Evolutionary conservation across 345 rosid genomes (phyloP).

Genomic region (Physaria fendleri): DNA sequence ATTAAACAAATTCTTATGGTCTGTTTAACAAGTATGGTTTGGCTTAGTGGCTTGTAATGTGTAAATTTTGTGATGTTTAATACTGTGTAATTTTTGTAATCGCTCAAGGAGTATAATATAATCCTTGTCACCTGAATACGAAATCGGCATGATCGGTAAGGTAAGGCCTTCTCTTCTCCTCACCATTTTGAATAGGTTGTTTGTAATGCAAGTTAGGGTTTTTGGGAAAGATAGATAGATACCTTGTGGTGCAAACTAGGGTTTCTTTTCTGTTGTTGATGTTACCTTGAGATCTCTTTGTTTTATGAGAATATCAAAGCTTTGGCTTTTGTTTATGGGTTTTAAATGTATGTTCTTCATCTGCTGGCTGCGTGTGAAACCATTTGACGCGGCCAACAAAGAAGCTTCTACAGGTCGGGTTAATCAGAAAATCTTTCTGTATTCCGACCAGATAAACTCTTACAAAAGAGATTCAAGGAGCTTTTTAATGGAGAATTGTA

Average conservation of each 20-base stretch:
- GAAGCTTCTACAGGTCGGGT: conserved; percentile 24
- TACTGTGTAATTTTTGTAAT: too few species aligned
- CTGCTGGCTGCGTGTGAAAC: conserved; percentile 34
- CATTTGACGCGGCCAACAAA: conserved; percentile 39
- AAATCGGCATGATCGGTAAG: conserved; percentile 29
- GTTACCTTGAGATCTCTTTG: background rate
- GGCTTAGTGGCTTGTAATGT: background rate
- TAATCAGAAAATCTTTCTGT: conserved; percentile 16
- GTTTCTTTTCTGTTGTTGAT: background rate
- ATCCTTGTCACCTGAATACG: conserved; percentile 18
- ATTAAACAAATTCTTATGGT: too few species aligned
- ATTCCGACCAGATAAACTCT: conserved; percentile 29
- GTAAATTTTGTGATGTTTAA: conserved; percentile 1
- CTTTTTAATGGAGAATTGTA: conserved; percentile 28
- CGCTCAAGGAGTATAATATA: too few species aligned
- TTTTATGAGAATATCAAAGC: conserved; percentile 15
- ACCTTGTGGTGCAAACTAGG: conserved; percentile 3
- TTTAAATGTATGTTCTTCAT: conserved; percentile 17
- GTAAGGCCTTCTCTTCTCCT: conserved; percentile 25
- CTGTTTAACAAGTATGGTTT: too few species aligned
- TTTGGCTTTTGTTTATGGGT: conserved; percentile 14
- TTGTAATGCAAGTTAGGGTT: background rate
- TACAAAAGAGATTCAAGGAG: conserved; percentile 21
- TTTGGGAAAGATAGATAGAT: background rate
- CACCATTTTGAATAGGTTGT: conserved; percentile 9